These are phyloP conservation scores for Alternaria solani DNA, from an alignment of 2,329 filamentous ascomycete species.

Conservation along the genomic window DNA sequence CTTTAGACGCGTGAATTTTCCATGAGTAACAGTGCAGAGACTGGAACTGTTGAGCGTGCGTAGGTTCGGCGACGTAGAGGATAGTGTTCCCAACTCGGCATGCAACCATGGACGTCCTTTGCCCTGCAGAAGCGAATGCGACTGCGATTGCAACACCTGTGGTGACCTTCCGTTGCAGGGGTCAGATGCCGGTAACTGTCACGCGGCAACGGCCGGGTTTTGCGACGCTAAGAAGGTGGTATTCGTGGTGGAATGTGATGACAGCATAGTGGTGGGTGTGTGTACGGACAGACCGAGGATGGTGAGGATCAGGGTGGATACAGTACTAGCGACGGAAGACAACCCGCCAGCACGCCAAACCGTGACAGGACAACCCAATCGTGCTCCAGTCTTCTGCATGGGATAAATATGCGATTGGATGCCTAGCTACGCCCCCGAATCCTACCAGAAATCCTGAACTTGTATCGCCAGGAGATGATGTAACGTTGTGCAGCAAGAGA, in stretches of 20 bases:
- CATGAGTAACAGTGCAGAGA: slow-evolving; percentile 9
- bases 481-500: slow-evolving; percentile 1
- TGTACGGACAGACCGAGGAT: slow-evolving; percentile 1
- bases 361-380: neutral
- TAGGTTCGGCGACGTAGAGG: neutral
- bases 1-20: slow-evolving; percentile 7
- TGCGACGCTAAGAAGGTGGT: slow-evolving; percentile 6
- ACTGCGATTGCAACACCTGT: slow-evolving; percentile 8
- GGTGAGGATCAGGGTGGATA: slow-evolving; percentile 8
- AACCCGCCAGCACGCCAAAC: slow-evolving; percentile 6
- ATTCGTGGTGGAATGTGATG: slow-evolving; percentile 1
- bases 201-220: slow-evolving; percentile 5
- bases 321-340: slow-evolving; percentile 9
- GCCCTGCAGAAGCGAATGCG: neutral
- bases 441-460: slow-evolving; percentile 2
- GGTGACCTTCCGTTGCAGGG: slow-evolving; percentile 15
- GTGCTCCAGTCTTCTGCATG: neutral
- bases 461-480: slow-evolving; percentile 12
- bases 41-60: neutral
- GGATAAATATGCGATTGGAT: slow-evolving; percentile 12
- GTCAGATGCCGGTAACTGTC: slow-evolving; percentile 11
- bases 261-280: slow-evolving; percentile 2
- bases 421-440: neutral
- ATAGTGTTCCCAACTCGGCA: neutral
- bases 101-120: neutral